phyloP scores from a whole-genome alignment of 1,284 basidiomycete genomes.

The Irpex lacteus region DNA sequence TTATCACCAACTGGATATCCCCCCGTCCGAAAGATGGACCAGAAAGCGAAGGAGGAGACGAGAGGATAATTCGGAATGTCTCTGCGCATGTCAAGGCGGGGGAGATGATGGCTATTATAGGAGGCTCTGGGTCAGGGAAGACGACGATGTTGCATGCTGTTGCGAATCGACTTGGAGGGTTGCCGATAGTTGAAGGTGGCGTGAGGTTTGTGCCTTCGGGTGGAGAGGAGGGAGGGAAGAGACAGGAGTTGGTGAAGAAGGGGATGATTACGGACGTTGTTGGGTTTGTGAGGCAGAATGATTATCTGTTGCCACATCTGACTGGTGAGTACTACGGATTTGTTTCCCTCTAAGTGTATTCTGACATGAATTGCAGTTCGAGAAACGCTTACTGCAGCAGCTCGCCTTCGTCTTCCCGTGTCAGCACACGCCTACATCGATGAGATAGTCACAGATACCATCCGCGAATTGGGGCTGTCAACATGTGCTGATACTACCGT shows the following conservation, averaged over 20 bases:
- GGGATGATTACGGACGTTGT: slow-evolving; percentile 13
- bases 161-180: slow-evolving; percentile 5
- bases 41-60: not conserved
- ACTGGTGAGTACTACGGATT: slow-evolving; percentile 6
- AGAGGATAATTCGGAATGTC: slow-evolving; percentile 11
- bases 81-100: slow-evolving; percentile 6
- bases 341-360: not conserved
- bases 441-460: slow-evolving; percentile 46
- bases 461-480: slow-evolving; percentile 47
- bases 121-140: slow-evolving; percentile 13
- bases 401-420: slow-evolving; percentile 43
- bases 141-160: slow-evolving; percentile 13
- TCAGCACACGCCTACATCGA: slow-evolving; percentile 28
- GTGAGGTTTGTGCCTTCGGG: slow-evolving; percentile 6
- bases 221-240: not conserved
- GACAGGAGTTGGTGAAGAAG: not conserved
- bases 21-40: not conserved
- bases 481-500: slow-evolving; percentile 44
- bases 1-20: slow-evolving; percentile 3
- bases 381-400: slow-evolving; percentile 48
- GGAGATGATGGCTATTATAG: slow-evolving; percentile 15
- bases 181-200: slow-evolving; percentile 10
- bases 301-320: slow-evolving; percentile 13
- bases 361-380: slow-evolving; percentile 29
- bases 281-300: slow-evolving; percentile 13